These are phyloP conservation scores for Cytospora piceicola DNA, from an alignment of 2,329 filamentous ascomycete genomes.

Conservation along the genomic window DNA sequence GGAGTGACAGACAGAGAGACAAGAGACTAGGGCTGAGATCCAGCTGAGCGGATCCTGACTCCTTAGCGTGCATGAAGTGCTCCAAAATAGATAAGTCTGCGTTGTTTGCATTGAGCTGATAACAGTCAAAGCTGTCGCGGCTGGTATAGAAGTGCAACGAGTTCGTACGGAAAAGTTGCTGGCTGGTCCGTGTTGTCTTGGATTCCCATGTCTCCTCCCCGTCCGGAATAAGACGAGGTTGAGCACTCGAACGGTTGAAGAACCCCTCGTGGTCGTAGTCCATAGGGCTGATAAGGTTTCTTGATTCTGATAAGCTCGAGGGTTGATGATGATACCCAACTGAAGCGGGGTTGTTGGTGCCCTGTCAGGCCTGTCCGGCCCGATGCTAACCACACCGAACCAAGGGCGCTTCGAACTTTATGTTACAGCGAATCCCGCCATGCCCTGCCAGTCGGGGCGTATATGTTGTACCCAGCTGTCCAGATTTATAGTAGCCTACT, in stretches of 20 bases:
- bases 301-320: slow-evolving; percentile 16
- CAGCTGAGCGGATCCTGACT: slow-evolving; percentile 25
- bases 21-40: slow-evolving; percentile 17
- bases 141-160: neutral
- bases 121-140: neutral
- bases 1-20: slow-evolving; percentile 1
- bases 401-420: slow-evolving; percentile 3
- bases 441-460: neutral
- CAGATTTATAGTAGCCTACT: neutral
- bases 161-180: neutral
- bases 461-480: neutral
- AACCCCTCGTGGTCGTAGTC: slow-evolving; percentile 1
- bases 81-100: neutral
- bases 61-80: slow-evolving; percentile 11
- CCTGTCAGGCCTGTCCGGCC: slow-evolving; percentile 15
- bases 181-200: neutral
- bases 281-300: slow-evolving; percentile 17
- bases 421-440: neutral
- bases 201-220: neutral
- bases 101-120: neutral
- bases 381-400: neutral
- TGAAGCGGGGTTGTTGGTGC: slow-evolving; percentile 20
- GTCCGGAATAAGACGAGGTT: neutral
- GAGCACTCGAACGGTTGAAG: neutral
- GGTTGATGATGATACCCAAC: slow-evolving; percentile 3